Conservation (phyloP, 345 rosid species). For the Linum trigynum region DNA sequence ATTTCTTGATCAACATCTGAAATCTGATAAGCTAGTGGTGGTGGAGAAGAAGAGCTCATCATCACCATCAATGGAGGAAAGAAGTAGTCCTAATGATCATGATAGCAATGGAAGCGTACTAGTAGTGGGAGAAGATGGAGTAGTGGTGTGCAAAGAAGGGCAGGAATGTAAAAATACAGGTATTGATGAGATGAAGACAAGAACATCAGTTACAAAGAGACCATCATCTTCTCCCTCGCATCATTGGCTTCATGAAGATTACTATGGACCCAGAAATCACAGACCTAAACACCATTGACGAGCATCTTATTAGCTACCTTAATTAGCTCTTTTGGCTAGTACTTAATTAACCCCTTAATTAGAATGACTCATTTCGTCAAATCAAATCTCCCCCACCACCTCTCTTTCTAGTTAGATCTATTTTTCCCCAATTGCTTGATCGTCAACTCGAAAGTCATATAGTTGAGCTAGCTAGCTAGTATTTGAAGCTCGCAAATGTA, state of each 20-base stretch:
- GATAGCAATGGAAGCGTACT: not conserved
- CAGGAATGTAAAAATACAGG: not conserved
- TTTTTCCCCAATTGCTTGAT: too few relatives aligned
- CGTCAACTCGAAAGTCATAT: too few relatives aligned
- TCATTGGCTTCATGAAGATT: not conserved
- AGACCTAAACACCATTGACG: not conserved
- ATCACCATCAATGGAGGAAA: not conserved
- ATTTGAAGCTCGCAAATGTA: too few relatives aligned
- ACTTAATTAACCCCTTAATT: too few relatives aligned
- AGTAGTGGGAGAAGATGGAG: not conserved
- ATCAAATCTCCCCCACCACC: too few relatives aligned
- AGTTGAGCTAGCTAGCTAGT: too few relatives aligned
- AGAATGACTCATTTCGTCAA: too few relatives aligned
- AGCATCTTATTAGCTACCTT: too few relatives aligned
- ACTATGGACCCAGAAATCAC: not conserved
- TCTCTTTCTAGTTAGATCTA: too few relatives aligned
- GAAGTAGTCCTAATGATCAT: not conserved
- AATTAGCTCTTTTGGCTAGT: too few relatives aligned
- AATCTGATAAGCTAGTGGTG: not conserved
- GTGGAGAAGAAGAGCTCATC: not conserved
- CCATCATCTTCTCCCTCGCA: not conserved
- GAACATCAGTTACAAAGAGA: not conserved
- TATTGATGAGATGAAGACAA: not conserved
- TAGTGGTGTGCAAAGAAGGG: not conserved
- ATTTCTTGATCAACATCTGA: not conserved